phyloP scores from a whole-genome alignment of 2,329 filamentous ascomycete genomes.

The Ambrosiella xylebori region DNA sequence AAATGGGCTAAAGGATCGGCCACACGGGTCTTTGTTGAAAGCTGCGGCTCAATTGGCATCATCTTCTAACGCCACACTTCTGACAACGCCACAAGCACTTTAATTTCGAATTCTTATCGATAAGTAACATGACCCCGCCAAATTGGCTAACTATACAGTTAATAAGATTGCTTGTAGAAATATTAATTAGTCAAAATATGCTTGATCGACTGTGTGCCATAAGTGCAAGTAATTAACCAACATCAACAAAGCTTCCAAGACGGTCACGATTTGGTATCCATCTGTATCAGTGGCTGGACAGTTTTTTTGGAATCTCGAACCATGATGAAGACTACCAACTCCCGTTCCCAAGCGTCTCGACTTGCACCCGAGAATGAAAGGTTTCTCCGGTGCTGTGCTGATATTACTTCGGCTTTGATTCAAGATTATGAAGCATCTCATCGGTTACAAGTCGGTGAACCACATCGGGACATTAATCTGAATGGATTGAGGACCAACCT shows the following conservation, averaged over 20 bases:
- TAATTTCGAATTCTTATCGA: background rate
- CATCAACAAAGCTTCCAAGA: too few relatives aligned
- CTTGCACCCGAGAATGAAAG: constrained; percentile 86
- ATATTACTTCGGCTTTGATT: constrained; percentile 84
- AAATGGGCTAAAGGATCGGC: constrained; percentile 12
- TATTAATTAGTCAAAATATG: too few relatives aligned
- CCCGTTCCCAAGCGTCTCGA: constrained; percentile 54
- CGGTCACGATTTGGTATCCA: too few relatives aligned
- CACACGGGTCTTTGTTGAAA: constrained; percentile 3
- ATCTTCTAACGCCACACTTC: background rate
- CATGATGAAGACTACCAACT: constrained; percentile 47
- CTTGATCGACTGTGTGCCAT: too few relatives aligned
- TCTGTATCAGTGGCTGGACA: too few relatives aligned
- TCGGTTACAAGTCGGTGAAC: constrained; percentile 47
- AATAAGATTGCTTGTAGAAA: too few relatives aligned
- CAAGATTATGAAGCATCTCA: constrained; percentile 70
- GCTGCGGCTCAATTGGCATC: background rate
- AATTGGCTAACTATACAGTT: too few relatives aligned
- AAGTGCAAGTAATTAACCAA: too few relatives aligned
- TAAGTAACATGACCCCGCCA: too few relatives aligned
- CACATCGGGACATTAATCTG: constrained; percentile 77
- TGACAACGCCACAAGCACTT: background rate
- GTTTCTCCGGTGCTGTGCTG: constrained; percentile 83
- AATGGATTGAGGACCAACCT: constrained; percentile 76
- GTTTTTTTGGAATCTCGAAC: constrained; percentile 17